Percentiles rank a stretch among this genome's conserved stretches.
Conservation (phyloP, 2,329 filamentous ascomycete genomes). For the Paecilomyces sp. region DNA sequence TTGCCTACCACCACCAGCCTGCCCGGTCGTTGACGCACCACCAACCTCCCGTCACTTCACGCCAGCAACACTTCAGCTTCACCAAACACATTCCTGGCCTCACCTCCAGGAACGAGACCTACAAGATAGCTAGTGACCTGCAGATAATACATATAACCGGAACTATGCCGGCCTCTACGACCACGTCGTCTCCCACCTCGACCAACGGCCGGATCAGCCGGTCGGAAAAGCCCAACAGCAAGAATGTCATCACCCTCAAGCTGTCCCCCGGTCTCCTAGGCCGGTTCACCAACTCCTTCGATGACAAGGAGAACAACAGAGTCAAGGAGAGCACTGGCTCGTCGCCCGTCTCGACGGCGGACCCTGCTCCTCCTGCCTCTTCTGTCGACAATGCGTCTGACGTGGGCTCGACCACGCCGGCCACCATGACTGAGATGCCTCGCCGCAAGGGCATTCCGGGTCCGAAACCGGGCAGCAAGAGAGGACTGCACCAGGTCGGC, state of each 20-base stretch:
- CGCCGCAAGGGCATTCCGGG: conserved; percentile 74
- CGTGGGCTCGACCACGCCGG: conserved; percentile 31
- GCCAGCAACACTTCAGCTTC: conserved; percentile 3
- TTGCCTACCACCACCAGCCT: conserved; percentile 7
- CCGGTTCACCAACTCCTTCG: conserved; percentile 21
- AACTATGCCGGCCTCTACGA: conserved; percentile 16
- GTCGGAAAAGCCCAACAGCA: conserved; percentile 15
- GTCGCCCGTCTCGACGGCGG: conserved; percentile 30
- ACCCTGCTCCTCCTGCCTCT: conserved; percentile 25
- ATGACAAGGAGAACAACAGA: conserved; percentile 13
- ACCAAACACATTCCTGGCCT: conserved; percentile 1
- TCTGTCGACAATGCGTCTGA: conserved; percentile 37
- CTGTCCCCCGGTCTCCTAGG: conserved; percentile 29
- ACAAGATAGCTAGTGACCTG: not conserved
- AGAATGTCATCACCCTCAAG: conserved; percentile 30
- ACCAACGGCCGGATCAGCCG: conserved; percentile 30
- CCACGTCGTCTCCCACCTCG: conserved; percentile 16
- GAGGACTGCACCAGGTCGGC: conserved; percentile 44
- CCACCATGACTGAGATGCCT: conserved; percentile 38
- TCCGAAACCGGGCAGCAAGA: conserved; percentile 58
- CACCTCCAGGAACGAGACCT: conserved; percentile 1
- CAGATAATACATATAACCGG: conserved; percentile 1
- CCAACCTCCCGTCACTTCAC: conserved; percentile 5
- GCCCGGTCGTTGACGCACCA: conserved; percentile 7
- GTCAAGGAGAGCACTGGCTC: conserved; percentile 23